A percentile compares a stretch with the other conserved stretches of the same genome.
Evolutionary conservation across 305 asterid genomes (phyloP).

Genomic region (Solanum hybrid): DNA sequence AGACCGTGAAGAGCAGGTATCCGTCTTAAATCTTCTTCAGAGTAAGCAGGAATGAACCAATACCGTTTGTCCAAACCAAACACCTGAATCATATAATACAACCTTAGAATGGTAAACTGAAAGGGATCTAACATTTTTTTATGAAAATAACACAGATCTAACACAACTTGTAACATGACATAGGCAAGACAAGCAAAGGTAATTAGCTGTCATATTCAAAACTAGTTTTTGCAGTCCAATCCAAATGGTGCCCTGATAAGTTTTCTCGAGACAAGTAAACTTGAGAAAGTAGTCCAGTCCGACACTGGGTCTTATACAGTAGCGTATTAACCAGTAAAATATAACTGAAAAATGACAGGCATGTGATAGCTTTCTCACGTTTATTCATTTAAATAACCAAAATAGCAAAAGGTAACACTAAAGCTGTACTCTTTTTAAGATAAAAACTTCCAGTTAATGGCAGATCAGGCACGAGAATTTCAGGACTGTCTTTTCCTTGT

Average conservation of each 20-base stretch:
- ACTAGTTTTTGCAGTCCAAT: neutral
- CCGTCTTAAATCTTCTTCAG: conserved; percentile 79
- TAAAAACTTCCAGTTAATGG: neutral
- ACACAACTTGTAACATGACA: neutral
- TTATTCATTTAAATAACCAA: neutral
- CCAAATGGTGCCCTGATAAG: neutral
- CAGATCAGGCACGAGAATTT: neutral
- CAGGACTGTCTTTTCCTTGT: neutral
- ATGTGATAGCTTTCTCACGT: neutral
- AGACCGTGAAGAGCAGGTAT: conserved; percentile 93
- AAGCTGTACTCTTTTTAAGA: neutral
- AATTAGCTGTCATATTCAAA: neutral
- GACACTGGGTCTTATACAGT: neutral
- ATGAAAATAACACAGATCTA: neutral
- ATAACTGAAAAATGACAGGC: neutral
- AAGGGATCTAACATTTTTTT: neutral
- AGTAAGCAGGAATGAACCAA: conserved; percentile 88
- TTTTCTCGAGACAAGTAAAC: neutral
- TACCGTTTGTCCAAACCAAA: conserved; percentile 75
- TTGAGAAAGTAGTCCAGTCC: neutral
- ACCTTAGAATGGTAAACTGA: neutral
- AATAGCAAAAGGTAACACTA: neutral
- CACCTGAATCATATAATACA: conserved; percentile 36
- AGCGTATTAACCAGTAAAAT: neutral
- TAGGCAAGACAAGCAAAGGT: neutral